Evolutionary conservation across 441 rosid genomes (phyloP), one percentile per base, ranked within the genome.

Genomic region (Eruca vesicaria): DNA sequence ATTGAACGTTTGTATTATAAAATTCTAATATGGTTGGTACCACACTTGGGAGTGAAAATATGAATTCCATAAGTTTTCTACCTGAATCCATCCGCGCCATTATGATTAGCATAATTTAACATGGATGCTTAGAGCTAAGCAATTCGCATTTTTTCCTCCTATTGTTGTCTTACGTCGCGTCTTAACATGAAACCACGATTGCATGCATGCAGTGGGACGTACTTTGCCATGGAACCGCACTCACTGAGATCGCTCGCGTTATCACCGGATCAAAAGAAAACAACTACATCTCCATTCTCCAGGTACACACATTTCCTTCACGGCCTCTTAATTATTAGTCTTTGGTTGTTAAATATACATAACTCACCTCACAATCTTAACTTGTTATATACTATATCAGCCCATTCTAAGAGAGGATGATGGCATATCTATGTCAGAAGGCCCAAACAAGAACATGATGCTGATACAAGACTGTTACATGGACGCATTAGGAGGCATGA

Each of bases 161-260:
- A n/a, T n/a, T n/a, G n/a, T n/a, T 45, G 28, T 23, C 32, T 61
- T 43, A 43, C 7, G 7, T 45, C 35, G 31, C 36, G 36, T 63
- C 7, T 14, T 55, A 19, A 65, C 43, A 55, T 18, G 5, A 71
- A 48, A 16, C 9, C 53, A 48, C 20, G 53, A 15, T 48, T 60
- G 63, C 65, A 45, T 76, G 52, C 75, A 41, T n/a, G 36, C 83
- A 92, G 98, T 92, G 98, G 98, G 96, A 90, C 65, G 76, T 85
- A 9, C 89, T 90, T 28, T 74, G 78, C 43, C 53, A 62, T 58
- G 84, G 84, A 33, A 75, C 61, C n/a, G 74, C 78, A 11, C 78
- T 85, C 69, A 70, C 77, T 2, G 89, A 86, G 82, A 68, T 88
- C 5, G 82, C 76, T 29, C 82, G 65, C 61, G 63, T 90, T 75